Conservation (phyloP, 1,284 basidiomycete genomes). For the Fomitopsis schrenkii region DNA sequence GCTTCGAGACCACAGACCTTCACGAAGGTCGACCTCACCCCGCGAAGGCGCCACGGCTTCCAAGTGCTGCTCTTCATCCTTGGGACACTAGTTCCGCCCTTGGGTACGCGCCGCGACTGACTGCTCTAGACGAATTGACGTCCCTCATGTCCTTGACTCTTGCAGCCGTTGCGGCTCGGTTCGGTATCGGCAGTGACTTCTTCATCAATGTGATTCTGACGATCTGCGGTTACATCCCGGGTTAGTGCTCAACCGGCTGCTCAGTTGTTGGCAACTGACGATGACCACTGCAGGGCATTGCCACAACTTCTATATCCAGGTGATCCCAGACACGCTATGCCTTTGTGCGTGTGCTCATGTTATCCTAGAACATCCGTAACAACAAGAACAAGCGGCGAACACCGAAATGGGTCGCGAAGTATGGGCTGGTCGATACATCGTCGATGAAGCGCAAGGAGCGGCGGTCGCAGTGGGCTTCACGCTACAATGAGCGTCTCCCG, state of each 20-base stretch:
- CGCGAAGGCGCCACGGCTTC: conserved; percentile 80
- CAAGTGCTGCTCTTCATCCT: conserved; percentile 78
- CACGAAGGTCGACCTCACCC: conserved; percentile 60
- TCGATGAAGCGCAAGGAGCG: conserved; percentile 73
- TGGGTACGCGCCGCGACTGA: conserved; percentile 54
- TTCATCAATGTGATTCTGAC: conserved; percentile 90
- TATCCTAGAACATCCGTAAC: conserved; percentile 82
- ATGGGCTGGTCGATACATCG: conserved; percentile 80
- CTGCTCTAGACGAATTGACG: neutral
- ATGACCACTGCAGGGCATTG: conserved; percentile 54
- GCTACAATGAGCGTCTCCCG: conserved; percentile 82
- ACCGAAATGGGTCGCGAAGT: conserved; percentile 91
- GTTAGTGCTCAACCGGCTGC: conserved; percentile 41
- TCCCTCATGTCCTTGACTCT: neutral
- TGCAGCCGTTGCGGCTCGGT: conserved; percentile 88
- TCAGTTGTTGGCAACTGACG: conserved; percentile 1
- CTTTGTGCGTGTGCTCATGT: neutral
- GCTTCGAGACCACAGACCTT: conserved; percentile 19
- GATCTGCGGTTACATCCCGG: conserved; percentile 87
- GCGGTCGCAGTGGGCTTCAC: conserved; percentile 82
- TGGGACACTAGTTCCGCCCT: conserved; percentile 81
- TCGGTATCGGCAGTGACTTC: conserved; percentile 91
- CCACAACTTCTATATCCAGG: conserved; percentile 92
- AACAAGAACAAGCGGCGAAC: conserved; percentile 90
- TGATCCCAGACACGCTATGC: conserved; percentile 23